Evolutionary conservation across 768 basidiomycete species (phyloP).

Genomic region (Suillus luteus): DNA sequence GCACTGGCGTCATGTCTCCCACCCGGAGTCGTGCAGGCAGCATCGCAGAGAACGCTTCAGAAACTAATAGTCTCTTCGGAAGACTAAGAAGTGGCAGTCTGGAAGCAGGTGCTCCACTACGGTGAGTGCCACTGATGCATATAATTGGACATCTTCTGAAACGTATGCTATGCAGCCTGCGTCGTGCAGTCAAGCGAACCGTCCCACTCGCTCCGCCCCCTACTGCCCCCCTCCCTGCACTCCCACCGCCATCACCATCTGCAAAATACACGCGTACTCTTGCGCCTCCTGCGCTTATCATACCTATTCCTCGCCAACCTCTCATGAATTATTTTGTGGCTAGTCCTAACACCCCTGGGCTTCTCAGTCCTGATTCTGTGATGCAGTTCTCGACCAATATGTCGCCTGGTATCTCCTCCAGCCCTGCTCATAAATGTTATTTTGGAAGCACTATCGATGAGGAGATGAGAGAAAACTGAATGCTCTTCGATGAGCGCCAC

Average conservation of each 20-base stretch:
- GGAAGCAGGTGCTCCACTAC: constrained; percentile 35
- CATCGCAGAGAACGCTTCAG: constrained; percentile 36
- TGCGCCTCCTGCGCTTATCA: constrained; percentile 22
- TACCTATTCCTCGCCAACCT: constrained; percentile 23
- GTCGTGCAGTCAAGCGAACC: constrained; percentile 39
- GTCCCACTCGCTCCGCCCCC: constrained; percentile 31
- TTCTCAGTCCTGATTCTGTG: constrained; percentile 17
- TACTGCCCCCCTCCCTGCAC: constrained; percentile 31
- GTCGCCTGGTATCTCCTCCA: constrained; percentile 15
- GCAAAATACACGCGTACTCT: constrained; percentile 18
- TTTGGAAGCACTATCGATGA: constrained; percentile 19
- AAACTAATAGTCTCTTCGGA: constrained; percentile 47
- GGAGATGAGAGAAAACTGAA: constrained; percentile 25
- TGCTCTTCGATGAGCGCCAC: background rate
- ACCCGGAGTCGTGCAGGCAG: constrained; percentile 51
- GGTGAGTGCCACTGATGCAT: constrained; percentile 29
- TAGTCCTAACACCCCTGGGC: constrained; percentile 10
- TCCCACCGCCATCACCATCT: constrained; percentile 27
- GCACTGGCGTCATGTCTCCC: constrained; percentile 41
- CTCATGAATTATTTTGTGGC: constrained; percentile 14
- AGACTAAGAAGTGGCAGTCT: constrained; percentile 58
- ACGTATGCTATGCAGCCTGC: constrained; percentile 33
- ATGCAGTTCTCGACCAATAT: constrained; percentile 17
- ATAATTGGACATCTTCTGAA: constrained; percentile 8
- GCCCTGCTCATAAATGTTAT: constrained; percentile 14